Base-by-base conservation (phyloP, 2,329 filamentous ascomycete genomes). In the Colletotrichum melonis region DNA sequence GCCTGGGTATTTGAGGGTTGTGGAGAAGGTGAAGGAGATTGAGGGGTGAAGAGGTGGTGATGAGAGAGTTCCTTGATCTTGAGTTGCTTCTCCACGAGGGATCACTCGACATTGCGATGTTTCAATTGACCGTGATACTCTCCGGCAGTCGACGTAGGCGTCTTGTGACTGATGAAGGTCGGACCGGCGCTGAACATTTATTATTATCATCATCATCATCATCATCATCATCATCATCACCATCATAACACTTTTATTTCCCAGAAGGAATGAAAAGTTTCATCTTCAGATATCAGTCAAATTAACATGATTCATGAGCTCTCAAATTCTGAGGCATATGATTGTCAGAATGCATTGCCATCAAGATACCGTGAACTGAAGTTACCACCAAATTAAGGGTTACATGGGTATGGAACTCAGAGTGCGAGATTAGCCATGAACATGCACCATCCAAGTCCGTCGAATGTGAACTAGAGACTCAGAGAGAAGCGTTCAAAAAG, bases 21-120 rank as follows among this genome's bases (percentile, higher is more conserved):
- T 85, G 58, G 83, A 84, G 72, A 87, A 86, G 83, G 84, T 90
- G 58, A 81, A 84, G 78, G 82, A 86, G 76, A 81, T 89, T 26
- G 88, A 89, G 74, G 86, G 84, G 26, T 67, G 49, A 69, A 32
- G 19, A 12, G 62, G 16, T 14, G 19, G 11, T 32, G 38, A 12
- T 24, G 5, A 3, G 5, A 24, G 6, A 4, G 7, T 11, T 19
- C 1, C 42, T 19, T 49, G 7, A 5, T n/a, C 7, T 49, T 19
- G 19, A 11, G 8, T 9, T 9, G 0, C n/a, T 7, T 1, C 5
- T 7, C 14, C 2, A 19, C 7, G 38, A 42, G 38, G 16, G 32
- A 11, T 32, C 16, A 16, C 14, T 16, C 35, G 14, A 16, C 16
- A 14, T 42, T 5, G 35, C 5, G 35, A 42, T 42, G 14, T 5